Evolutionary conservation across 129 eudicot species (phyloP), one percentile per base, ranked within the genome.

Genomic region (Helianthus annuus): DNA sequence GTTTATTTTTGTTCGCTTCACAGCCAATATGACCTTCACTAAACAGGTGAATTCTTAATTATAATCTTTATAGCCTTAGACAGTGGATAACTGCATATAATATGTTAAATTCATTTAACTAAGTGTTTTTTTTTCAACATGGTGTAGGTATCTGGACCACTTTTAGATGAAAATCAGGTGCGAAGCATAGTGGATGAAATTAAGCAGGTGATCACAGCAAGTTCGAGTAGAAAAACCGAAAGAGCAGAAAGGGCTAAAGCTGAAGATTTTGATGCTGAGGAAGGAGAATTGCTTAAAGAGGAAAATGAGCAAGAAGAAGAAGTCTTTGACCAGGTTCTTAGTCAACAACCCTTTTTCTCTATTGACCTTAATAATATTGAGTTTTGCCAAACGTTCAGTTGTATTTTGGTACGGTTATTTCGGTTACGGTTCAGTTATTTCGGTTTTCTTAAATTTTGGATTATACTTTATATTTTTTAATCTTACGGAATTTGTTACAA

Each of bases 241-340:
- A 70, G 99, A 76, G 90, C 96, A 9, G 99, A 95, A 73, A 88
- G 97, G 85, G 84, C 96, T 19, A 88, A 91, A 79, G 99, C 99
- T 70, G 99, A 95, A 83, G 99, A 95, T 72, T 95, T 95, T 80
- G 99, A 95, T 83, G 97, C 97, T 3, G 99, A 95, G 80, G 99
- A 95, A 80, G 97, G 95, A 45, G 97, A 91, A 62, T 54, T 91
- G 76, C 89, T 95, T 36, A 90, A 76, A 76, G 99, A 95, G 86
- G 99, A 95, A 83, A 95, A 95, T 74, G 99, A 95, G 80, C 99
- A 91, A 80, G 99, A 95, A 83, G 99, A 95, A 84, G 99, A 88
- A 81, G 91, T 95, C 45, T 95, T 95, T 86, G 99, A 95, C 76
- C 99, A 95, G 79, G 99, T 95, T 48, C 86, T 83, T 68, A 60